Percentiles rank a stretch among this genome's conserved stretches.
phyloP scores from a whole-genome alignment of 495 filamentous ascomycete genomes.

The Aspergillus carlsbadensis region DNA sequence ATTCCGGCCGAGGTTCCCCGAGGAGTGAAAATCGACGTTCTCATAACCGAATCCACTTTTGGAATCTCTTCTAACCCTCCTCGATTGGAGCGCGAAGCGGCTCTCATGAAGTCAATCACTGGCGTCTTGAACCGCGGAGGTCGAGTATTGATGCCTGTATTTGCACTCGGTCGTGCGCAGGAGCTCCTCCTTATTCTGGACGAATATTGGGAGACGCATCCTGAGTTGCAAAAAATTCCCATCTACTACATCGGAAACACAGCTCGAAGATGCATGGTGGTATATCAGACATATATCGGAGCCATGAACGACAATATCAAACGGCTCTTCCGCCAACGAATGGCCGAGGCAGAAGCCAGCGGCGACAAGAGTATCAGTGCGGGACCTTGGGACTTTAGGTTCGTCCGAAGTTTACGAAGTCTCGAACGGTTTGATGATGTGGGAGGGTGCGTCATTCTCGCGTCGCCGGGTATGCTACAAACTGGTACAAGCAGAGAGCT shows the following conservation, averaged over 20 bases:
- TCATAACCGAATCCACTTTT: conserved; percentile 97
- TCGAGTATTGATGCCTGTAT: conserved; percentile 90
- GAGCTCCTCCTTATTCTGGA: conserved; percentile 93
- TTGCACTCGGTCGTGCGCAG: conserved; percentile 89
- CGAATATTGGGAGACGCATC: conserved; percentile 90
- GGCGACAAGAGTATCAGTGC: conserved; percentile 68
- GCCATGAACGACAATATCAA: conserved; percentile 99
- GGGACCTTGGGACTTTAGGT: conserved; percentile 96
- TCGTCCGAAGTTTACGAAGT: conserved; percentile 83
- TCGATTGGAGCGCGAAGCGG: conserved; percentile 82
- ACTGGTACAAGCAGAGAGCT: conserved; percentile 90
- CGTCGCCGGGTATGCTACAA: conserved; percentile 95
- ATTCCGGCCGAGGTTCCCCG: conserved; percentile 86
- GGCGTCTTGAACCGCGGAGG: conserved; percentile 86
- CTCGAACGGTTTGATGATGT: conserved; percentile 96
- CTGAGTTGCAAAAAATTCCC: conserved; percentile 81
- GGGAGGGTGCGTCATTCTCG: conserved; percentile 94
- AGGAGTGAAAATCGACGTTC: conserved; percentile 83
- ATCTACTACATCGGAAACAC: conserved; percentile 97
- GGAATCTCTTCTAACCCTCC: conserved; percentile 90
- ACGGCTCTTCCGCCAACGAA: conserved; percentile 77
- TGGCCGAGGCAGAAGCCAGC: conserved; percentile 79
- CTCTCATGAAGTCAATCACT: conserved; percentile 92
- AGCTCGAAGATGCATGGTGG: conserved; percentile 94
- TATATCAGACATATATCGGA: conserved; percentile 95